phyloP scores from a whole-genome alignment of 305 asterid genomes.

The Salvia sclarea region DNA sequence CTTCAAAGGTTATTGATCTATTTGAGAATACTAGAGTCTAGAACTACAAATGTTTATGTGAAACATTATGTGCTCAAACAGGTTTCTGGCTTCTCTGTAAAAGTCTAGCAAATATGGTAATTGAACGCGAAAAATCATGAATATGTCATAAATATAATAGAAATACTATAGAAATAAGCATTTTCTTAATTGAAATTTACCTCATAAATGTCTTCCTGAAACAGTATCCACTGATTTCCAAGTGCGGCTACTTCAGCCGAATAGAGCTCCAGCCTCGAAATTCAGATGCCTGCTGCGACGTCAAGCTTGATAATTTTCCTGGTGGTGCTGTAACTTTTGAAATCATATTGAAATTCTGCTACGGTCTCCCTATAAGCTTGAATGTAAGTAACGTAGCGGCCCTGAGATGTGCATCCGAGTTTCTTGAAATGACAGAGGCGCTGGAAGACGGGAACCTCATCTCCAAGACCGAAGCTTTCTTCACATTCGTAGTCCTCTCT shows the following conservation, averaged over 20 bases:
- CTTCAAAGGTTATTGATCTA: not conserved
- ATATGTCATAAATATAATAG: not conserved
- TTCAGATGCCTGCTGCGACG: constrained; percentile 41
- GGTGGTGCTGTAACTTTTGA: constrained; percentile 78
- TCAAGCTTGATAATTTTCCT: constrained; percentile 66
- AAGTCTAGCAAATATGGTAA: not conserved
- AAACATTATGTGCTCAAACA: not conserved
- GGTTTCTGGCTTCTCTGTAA: not conserved
- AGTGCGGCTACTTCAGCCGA: constrained; percentile 56
- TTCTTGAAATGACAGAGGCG: constrained; percentile 76
- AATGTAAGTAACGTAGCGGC: constrained; percentile 63
- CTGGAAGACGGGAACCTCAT: constrained; percentile 83
- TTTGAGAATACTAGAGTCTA: not conserved
- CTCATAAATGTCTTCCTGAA: constrained; percentile 31
- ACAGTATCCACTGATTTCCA: constrained; percentile 69
- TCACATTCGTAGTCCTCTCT: constrained; percentile 74
- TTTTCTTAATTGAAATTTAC: not conserved
- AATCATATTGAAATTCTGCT: constrained; percentile 59
- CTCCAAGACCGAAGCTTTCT: constrained; percentile 77
- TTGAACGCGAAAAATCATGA: not conserved
- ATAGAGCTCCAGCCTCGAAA: constrained; percentile 43
- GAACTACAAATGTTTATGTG: not conserved
- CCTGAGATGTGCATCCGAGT: constrained; percentile 77
- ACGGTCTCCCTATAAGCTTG: constrained; percentile 57
- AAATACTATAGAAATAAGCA: not conserved